These are phyloP conservation scores for Botrytis pseudocinerea DNA, from an alignment of 2,329 filamentous ascomycete species.

Conservation along the genomic window DNA sequence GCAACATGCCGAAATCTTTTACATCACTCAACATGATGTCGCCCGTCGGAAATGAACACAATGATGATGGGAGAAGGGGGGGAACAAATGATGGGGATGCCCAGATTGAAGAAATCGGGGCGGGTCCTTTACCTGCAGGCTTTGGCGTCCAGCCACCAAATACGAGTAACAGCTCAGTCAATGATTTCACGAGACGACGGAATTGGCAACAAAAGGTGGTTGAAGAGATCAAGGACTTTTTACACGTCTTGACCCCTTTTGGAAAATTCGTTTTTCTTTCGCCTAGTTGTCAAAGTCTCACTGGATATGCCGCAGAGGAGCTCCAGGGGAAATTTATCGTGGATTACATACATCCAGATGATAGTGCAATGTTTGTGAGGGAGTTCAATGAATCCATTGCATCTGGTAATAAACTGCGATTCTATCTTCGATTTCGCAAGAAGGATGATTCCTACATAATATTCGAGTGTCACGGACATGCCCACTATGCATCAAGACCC, in stretches of 20 bases:
- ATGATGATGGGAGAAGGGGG: constrained; percentile 25
- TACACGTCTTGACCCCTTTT: constrained; percentile 83
- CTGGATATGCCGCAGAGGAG: constrained; percentile 71
- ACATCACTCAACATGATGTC: constrained; percentile 33
- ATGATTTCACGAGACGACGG: constrained; percentile 64
- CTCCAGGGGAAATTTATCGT: constrained; percentile 74
- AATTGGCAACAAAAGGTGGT: constrained; percentile 89
- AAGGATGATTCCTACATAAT: constrained; percentile 74
- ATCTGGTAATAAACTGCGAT: constrained; percentile 72
- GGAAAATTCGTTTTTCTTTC: constrained; percentile 86
- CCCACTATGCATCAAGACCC: constrained; percentile 73
- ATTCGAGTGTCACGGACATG: constrained; percentile 90
- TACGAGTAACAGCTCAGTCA: constrained; percentile 54
- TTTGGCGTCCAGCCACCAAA: constrained; percentile 37
- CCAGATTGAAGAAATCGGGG: constrained; percentile 36
- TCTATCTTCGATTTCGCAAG: constrained; percentile 83
- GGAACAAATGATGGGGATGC: constrained; percentile 28
- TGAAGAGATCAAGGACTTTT: constrained; percentile 84
- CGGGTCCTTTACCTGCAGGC: constrained; percentile 39
- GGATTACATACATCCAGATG: constrained; percentile 83
- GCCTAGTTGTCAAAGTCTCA: constrained; percentile 71
- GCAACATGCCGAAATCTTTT: constrained; percentile 36
- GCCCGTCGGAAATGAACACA: constrained; percentile 27
- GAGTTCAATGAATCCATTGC: constrained; percentile 90
- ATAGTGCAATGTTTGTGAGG: constrained; percentile 76